A percentile compares a stretch with the other conserved stretches of the same genome.
Evolutionary conservation across 192 early-diverging fungal genomes (phyloP).

Genomic region (Coemansia biformis): DNA sequence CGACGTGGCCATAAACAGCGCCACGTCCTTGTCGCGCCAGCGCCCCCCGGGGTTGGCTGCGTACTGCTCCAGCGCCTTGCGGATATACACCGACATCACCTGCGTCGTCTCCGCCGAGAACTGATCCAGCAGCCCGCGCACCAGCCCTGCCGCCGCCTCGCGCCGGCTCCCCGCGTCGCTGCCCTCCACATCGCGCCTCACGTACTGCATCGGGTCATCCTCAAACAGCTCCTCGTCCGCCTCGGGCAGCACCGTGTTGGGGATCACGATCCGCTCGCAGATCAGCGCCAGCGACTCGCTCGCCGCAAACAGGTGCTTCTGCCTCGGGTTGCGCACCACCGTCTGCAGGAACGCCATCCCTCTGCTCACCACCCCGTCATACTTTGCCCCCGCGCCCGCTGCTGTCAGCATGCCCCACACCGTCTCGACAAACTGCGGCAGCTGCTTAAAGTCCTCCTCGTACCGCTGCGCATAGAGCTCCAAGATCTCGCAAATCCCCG

Average conservation of each 20-base stretch:
- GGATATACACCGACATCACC: conserved; percentile 75
- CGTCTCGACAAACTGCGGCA: conserved; percentile 79
- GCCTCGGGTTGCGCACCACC: conserved; percentile 70
- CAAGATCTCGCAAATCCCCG: conserved; percentile 89
- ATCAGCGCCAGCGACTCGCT: conserved; percentile 69
- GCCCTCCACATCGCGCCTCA: conserved; percentile 88
- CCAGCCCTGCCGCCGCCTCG: conserved; percentile 83
- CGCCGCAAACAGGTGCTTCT: conserved; percentile 68
- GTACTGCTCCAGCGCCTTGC: conserved; percentile 66
- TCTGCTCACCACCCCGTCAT: conserved; percentile 84
- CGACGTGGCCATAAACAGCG: conserved; percentile 86
- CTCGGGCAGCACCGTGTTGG: conserved; percentile 84
- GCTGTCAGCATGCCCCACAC: conserved; percentile 85
- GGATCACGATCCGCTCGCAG: conserved; percentile 86
- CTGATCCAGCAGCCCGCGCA: conserved; percentile 84
- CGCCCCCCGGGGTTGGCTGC: conserved; percentile 58
- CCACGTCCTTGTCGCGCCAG: conserved; percentile 96
- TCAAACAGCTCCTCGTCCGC: conserved; percentile 93
- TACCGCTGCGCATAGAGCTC: conserved; percentile 86
- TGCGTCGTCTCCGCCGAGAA: conserved; percentile 80
- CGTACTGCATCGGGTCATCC: conserved; percentile 94
- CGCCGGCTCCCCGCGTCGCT: conserved; percentile 89
- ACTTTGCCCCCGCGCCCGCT: conserved; percentile 62
- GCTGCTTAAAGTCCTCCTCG: conserved; percentile 79
- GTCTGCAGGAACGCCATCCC: conserved; percentile 86